Conservation (phyloP, 2,329 filamentous ascomycete genomes). For the Penicillium sp. region DNA sequence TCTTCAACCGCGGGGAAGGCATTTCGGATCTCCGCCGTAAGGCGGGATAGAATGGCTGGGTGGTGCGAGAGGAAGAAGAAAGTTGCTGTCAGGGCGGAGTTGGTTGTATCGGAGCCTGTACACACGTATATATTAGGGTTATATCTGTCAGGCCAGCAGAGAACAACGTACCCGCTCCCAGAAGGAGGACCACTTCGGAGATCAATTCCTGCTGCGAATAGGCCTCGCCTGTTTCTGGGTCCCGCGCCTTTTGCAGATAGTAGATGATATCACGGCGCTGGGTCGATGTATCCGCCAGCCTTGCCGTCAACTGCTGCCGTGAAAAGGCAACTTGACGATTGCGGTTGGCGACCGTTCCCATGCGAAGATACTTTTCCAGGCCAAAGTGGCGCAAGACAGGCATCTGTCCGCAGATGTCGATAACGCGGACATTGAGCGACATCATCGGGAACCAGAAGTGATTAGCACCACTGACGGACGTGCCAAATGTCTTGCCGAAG, state of each 20-base stretch:
- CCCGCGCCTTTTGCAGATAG: neutral
- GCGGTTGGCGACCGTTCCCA: neutral
- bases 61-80: neutral
- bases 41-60: neutral
- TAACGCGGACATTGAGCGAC: neutral
- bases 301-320: neutral
- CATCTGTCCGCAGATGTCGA: neutral
- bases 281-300: neutral
- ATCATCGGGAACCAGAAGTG: neutral
- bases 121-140: neutral
- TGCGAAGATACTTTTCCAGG: neutral
- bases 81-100: neutral
- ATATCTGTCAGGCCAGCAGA: neutral
- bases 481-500: neutral
- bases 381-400: neutral
- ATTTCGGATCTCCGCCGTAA: neutral
- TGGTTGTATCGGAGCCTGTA: neutral
- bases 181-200: neutral
- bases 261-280: neutral
- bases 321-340: neutral
- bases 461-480: neutral
- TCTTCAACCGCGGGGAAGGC: neutral
- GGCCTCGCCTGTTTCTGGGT: neutral
- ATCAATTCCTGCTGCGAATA: neutral
- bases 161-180: neutral